phyloP scores from a whole-genome alignment of 768 basidiomycete species.

The Agrocybe chaxingu region DNA sequence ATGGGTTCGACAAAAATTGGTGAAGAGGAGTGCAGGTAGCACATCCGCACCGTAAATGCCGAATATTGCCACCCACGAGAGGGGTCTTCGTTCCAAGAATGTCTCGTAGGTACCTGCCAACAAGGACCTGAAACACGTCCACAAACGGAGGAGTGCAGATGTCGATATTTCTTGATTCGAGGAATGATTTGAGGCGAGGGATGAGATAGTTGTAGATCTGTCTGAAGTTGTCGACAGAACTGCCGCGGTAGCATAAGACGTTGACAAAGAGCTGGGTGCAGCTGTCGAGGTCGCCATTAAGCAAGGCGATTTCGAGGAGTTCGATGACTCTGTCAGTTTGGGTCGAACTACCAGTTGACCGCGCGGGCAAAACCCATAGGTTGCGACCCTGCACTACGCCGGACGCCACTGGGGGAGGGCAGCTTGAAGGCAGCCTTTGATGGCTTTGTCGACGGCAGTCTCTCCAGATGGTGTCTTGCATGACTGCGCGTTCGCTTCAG shows the following conservation, averaged over 20 bases:
- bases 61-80: conserved; percentile 8
- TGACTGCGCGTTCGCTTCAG: too few relatives aligned
- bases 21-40: conserved; percentile 24
- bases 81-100: conserved; percentile 4
- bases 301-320: too few relatives aligned
- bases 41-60: conserved; percentile 31
- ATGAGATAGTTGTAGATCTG: conserved; percentile 2
- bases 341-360: too few relatives aligned
- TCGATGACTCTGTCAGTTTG: too few relatives aligned
- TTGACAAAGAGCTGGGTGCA: neutral
- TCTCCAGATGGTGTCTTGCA: too few relatives aligned
- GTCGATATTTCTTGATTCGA: neutral
- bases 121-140: neutral
- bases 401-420: too few relatives aligned
- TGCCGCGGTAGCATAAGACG: neutral
- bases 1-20: conserved; percentile 21
- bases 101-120: conserved; percentile 3
- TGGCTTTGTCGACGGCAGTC: too few relatives aligned
- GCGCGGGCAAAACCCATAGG: too few relatives aligned
- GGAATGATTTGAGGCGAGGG: neutral
- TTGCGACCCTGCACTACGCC: too few relatives aligned
- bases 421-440: too few relatives aligned
- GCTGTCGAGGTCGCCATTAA: too few relatives aligned
- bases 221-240: neutral
- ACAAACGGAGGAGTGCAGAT: conserved; percentile 1